Evolutionary conservation across 192 early-diverging fungal genomes (phyloP), one percentile per base, ranked within the genome.

Genomic region (Coemansia sp.): DNA sequence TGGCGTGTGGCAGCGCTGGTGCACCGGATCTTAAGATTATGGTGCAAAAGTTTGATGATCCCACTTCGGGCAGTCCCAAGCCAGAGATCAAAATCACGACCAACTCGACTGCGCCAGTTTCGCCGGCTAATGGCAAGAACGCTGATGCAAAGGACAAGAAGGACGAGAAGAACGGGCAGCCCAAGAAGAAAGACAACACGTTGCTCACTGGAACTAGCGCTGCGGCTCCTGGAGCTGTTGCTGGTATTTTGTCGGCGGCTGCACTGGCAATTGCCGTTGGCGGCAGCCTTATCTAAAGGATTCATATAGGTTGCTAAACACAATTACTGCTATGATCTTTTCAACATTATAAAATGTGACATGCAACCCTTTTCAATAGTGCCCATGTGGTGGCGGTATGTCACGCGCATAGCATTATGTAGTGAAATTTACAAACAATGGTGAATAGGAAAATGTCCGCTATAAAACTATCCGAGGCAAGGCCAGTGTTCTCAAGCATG

Each of bases 1-100:
- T 81, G 41, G 73, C 78, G 0, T 81, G 78, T 54, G 68, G 59
- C 64, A 57, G 69, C 1, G 69, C 75, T 1, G 19, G 22, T 14
- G 78, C 78, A 3, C 78, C 78, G 1, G 72, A 75, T 11, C 68
- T 74, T 60, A 75, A 81, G 69, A 59, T 81, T 49, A 81, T 81
- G 78, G 72, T 81, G 11, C 59, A 81, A 21, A 72, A 69, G 62
- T 81, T 57, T 43, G 72, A 81, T 32, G 78, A 81, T 47, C 62
- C 49, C n/a, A 81, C 78, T 15, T 39, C 60, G 1, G 70, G 69
- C 41, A 72, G 66, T 56, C 63, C 67, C 58, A 76, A 76, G 64
- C 63, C 69, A 5, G 49, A 66, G 64, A 52, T 64, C 52, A 63
- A 63, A 23, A 41, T 32, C 25, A 50, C 23, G 5, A 39, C 12